Evolutionary conservation across 495 filamentous ascomycete genomes (phyloP).

Genomic region (Peziza echinospora): DNA sequence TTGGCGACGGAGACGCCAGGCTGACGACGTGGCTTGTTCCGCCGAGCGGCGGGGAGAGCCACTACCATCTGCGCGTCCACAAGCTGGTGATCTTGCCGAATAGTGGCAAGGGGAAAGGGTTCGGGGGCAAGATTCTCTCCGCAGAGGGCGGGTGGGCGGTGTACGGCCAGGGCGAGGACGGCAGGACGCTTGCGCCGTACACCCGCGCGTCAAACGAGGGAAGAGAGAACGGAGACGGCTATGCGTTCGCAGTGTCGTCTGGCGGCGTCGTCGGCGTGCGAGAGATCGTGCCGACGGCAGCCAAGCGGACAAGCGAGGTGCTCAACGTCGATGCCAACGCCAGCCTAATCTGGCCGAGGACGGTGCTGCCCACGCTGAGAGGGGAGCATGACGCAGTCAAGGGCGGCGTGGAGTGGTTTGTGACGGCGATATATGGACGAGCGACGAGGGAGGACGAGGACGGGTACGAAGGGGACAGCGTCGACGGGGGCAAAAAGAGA

Average conservation of each 20-base stretch:
- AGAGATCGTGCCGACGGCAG: conserved; percentile 27
- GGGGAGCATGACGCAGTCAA: conserved; percentile 18
- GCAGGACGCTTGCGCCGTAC: conserved; percentile 29
- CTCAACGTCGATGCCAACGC: conserved; percentile 60
- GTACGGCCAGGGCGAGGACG: conserved; percentile 33
- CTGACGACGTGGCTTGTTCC: conserved; percentile 44
- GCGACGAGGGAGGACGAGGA: neutral
- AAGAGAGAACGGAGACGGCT: conserved; percentile 24
- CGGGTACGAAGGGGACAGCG: no score
- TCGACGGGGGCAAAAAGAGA: no score
- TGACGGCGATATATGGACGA: neutral
- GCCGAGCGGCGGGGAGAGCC: conserved; percentile 28
- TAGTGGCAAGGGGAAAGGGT: no score
- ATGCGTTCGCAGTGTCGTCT: conserved; percentile 41
- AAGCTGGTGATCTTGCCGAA: no score
- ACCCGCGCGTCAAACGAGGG: neutral
- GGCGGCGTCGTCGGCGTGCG: conserved; percentile 48
- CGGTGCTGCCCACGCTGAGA: conserved; percentile 42
- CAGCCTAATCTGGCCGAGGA: conserved; percentile 48
- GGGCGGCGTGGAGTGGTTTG: conserved; percentile 14
- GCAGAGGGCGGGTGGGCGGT: conserved; percentile 55
- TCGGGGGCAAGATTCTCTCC: conserved; percentile 4
- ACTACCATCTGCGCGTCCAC: conserved; percentile 50
- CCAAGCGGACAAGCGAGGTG: conserved; percentile 31
- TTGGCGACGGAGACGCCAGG: conserved; percentile 33